A percentile compares a stretch with the other conserved stretches of the same genome.
Evolutionary conservation across 805 yeast genomes (phyloP).

Genomic region (Saccharomycopsis sp.): DNA sequence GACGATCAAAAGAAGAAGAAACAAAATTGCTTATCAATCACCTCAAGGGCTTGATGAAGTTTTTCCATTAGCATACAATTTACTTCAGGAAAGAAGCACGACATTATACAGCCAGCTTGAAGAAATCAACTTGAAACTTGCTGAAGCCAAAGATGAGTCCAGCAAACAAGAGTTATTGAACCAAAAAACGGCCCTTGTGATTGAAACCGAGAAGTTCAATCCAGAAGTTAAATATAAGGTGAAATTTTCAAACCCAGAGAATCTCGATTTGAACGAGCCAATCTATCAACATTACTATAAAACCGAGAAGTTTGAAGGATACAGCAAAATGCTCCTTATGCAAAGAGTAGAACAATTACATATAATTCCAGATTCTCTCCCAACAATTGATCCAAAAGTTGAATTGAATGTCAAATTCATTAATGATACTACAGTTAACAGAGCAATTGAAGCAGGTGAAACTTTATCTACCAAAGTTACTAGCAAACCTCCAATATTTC

Average conservation of each 20-base stretch:
- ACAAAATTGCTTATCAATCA: constrained; percentile 50
- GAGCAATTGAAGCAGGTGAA: constrained; percentile 76
- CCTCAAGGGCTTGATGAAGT: constrained; percentile 68
- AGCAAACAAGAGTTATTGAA: constrained; percentile 17
- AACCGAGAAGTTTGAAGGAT: constrained; percentile 58
- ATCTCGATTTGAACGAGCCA: constrained; percentile 64
- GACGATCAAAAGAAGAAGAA: constrained; percentile 38
- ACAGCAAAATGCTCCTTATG: constrained; percentile 73
- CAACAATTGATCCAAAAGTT: constrained; percentile 76
- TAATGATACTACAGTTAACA: constrained; percentile 53
- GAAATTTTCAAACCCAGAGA: constrained; percentile 36
- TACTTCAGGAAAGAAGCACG: constrained; percentile 46
- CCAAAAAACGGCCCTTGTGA: constrained; percentile 31
- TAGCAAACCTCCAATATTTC: constrained; percentile 66
- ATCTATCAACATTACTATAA: constrained; percentile 68
- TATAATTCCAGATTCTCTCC: constrained; percentile 90
- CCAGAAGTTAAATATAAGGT: constrained; percentile 81
- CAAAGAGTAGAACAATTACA: constrained; percentile 83
- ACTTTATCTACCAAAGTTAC: constrained; percentile 69
- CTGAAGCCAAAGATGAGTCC: constrained; percentile 22
- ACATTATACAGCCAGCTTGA: constrained; percentile 36
- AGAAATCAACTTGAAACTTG: constrained; percentile 29
- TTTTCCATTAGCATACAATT: constrained; percentile 60
- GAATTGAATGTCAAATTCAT: constrained; percentile 73
- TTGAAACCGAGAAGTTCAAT: constrained; percentile 64